These are phyloP conservation scores for Sporothrix inflata DNA, from an alignment of 2,329 filamentous ascomycete genomes.

Conservation along the genomic window DNA sequence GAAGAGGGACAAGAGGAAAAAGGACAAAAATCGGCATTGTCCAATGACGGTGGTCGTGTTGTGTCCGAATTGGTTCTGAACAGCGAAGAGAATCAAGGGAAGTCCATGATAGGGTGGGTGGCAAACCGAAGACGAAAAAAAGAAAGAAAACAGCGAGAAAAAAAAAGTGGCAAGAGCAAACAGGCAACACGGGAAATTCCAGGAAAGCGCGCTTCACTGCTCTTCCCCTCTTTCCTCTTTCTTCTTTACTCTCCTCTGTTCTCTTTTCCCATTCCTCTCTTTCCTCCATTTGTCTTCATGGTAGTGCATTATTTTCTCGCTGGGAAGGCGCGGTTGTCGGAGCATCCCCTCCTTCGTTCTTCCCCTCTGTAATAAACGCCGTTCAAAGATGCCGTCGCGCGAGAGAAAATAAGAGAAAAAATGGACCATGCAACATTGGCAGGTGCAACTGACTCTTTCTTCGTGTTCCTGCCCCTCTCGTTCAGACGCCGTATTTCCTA, in stretches of 20 bases:
- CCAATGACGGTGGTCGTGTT: not conserved
- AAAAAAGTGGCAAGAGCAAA: not conserved
- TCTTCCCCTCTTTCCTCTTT: not conserved
- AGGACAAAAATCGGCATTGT: not conserved
- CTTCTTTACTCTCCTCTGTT: not conserved
- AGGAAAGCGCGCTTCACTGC: not conserved
- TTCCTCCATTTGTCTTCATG: not conserved
- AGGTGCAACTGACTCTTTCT: constrained; percentile 10
- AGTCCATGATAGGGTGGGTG: not conserved
- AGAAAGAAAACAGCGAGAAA: not conserved
- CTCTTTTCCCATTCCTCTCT: not conserved
- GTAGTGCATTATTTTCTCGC: too few relatives aligned
- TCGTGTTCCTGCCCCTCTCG: not conserved
- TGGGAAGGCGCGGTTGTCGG: not conserved
- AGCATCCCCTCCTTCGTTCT: not conserved
- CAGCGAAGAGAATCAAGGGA: not conserved
- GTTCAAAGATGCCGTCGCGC: constrained; percentile 9
- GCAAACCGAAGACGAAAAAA: not conserved
- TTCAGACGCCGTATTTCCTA: constrained; percentile 18
- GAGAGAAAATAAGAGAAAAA: not conserved
- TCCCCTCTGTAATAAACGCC: not conserved
- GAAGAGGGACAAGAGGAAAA: not conserved
- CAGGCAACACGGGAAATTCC: constrained; percentile 3
- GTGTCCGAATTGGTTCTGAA: not conserved
- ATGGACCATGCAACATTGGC: not conserved